A percentile compares a stretch with the other conserved stretches of the same genome.
Conservation (phyloP, 345 rosid genomes). For the Stellera chamaejasme region DNA sequence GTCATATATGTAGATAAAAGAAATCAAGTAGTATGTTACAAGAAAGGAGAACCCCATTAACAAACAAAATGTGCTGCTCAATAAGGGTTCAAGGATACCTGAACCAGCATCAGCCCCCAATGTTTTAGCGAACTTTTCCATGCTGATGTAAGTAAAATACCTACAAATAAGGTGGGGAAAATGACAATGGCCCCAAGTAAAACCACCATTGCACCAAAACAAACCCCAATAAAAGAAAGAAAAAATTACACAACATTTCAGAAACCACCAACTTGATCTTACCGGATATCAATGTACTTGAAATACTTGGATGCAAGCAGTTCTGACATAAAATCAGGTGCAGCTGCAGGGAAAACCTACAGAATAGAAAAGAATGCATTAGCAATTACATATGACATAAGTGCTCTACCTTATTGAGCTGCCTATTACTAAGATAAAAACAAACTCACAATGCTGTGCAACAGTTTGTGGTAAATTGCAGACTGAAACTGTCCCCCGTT, state of each 20-base stretch:
- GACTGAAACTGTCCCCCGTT: slow-evolving; percentile 66
- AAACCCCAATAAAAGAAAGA: slow-evolving; percentile 1
- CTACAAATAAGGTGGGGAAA: slow-evolving; percentile 19
- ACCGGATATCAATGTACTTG: slow-evolving; percentile 73
- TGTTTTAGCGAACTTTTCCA: slow-evolving; percentile 53
- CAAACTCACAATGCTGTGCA: slow-evolving; percentile 54
- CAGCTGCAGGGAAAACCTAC: slow-evolving; percentile 44
- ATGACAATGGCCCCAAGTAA: neutral
- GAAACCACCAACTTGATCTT: slow-evolving; percentile 16
- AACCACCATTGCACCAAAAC: slow-evolving; percentile 3
- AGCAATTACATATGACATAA: neutral
- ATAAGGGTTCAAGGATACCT: slow-evolving; percentile 24
- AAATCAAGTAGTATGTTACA: slow-evolving; percentile 6
- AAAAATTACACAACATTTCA: slow-evolving; percentile 1
- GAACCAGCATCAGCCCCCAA: slow-evolving; percentile 29
- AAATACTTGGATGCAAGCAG: slow-evolving; percentile 63
- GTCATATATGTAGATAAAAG: neutral
- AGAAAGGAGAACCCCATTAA: neutral
- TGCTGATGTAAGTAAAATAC: slow-evolving; percentile 71
- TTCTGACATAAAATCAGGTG: slow-evolving; percentile 35
- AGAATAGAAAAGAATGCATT: neutral
- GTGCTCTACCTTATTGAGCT: neutral
- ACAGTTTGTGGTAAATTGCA: slow-evolving; percentile 57
- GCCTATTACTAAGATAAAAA: neutral
- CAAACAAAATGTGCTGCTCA: neutral